Base-by-base conservation (phyloP, 2,329 filamentous ascomycete species). In the Juglanconis sp. region DNA sequence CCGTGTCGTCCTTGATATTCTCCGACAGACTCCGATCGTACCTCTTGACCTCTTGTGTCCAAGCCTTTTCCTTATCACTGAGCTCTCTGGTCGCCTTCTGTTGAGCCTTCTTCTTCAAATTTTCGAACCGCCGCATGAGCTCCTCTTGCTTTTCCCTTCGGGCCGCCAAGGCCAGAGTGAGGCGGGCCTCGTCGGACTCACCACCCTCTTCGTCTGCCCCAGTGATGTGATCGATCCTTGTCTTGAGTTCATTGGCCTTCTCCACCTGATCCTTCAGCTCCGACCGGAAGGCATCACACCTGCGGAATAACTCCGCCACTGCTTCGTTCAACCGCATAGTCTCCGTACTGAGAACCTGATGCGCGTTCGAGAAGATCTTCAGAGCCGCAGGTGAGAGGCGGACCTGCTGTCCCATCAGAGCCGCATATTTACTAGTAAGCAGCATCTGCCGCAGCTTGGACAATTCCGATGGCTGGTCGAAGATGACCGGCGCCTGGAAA, bases 221-320 rank as follows among this genome's bases (percentile, higher is more conserved):
- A 5, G 82, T 85, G 60, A 91, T 84, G 46, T 79, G 79, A 64
- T 92, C 88, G 35, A 92, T 85, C 65, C 85, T 84, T 44, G 79
- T 77, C 69, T 85, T 85, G 46, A 91, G 81, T 67, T 89, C 84
- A 57, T 85, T 84, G 34, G 85, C 87, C 65, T 87, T 86, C 63
- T 76, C 76, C 31, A 92, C 81, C 69, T 93, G 89, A 63, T 87
- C 83, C 64, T 78, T 79, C 47, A 92, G 79, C 68, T 92, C 89
- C 17, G 79, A 77, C 67, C 88, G 86, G 32, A 93, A 79, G 50
- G 85, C 80, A 65, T 89, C 83, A 63, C 89, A 91, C 57, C 87
- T 82, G 32, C 87, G 80, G 74, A 92, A 93, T 5, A 93, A 77
- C 67, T 92, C 88, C 1, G 89, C 84, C 1, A 88, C 89, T 1